Evolutionary conservation across 2,329 filamentous ascomycete species (phyloP).

Genomic region (Ophiostoma australiae): DNA sequence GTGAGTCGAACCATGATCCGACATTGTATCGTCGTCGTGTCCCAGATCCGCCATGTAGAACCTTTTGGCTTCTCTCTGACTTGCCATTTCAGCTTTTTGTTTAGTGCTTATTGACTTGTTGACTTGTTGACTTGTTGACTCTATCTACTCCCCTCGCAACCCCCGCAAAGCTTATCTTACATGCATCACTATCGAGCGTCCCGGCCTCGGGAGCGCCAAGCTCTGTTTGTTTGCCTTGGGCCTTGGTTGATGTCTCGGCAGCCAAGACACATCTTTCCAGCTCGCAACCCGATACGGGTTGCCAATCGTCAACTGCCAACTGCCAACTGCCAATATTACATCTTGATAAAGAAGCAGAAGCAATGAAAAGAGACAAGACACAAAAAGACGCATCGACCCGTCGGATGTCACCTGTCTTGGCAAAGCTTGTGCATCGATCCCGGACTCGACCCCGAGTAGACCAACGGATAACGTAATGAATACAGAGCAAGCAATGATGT

Average conservation of each 20-base stretch:
- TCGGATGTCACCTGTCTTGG: neutral
- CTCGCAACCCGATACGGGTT: neutral
- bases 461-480: neutral
- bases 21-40: no score
- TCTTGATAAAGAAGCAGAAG: neutral
- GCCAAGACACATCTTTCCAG: neutral
- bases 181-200: no score
- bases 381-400: no score
- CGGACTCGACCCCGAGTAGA: neutral
- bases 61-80: no score
- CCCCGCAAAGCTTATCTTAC: neutral
- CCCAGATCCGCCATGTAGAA: no score
- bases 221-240: neutral
- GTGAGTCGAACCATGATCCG: no score
- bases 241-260: neutral
- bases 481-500: neutral
- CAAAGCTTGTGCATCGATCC: neutral
- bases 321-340: neutral
- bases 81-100: no score
- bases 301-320: no score
- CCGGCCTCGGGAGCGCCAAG: neutral
- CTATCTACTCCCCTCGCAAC: no score
- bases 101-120: no score
- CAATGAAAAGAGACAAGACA: no score
- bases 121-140: no score